Percentiles rank a stretch among this genome's conserved stretches.
phyloP scores from a whole-genome alignment of 192 early-diverging fungal genomes.

The Rhizoclosmatium sp. region DNA sequence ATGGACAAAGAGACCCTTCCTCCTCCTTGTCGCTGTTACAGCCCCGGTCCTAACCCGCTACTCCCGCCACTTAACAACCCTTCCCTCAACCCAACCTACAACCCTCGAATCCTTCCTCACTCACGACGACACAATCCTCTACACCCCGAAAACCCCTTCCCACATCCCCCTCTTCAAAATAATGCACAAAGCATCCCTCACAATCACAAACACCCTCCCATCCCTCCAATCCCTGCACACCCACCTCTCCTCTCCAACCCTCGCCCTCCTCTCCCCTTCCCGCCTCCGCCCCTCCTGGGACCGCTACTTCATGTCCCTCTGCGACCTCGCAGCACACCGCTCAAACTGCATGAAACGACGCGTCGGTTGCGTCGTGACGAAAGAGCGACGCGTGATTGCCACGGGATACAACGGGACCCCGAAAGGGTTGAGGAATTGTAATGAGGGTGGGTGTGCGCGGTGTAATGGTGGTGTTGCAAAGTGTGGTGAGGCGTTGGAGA shows the following conservation, averaged over 20 bases:
- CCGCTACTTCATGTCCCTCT: conserved; percentile 96
- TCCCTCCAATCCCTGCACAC: conserved; percentile 49
- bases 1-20: conserved; percentile 75
- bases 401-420: conserved; percentile 99
- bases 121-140: background rate
- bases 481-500: conserved; percentile 81
- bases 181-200: conserved; percentile 61
- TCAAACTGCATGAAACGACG: conserved; percentile 99
- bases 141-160: background rate
- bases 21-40: conserved; percentile 85
- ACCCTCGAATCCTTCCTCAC: background rate
- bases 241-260: conserved; percentile 6
- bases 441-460: conserved; percentile 90
- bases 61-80: conserved; percentile 24
- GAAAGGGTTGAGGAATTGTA: conserved; percentile 89
- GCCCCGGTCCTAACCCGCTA: conserved; percentile 79
- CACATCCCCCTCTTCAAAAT: background rate
- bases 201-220: conserved; percentile 65
- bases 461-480: conserved; percentile 85
- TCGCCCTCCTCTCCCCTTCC: conserved; percentile 72
- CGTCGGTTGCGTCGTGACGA: conserved; percentile 94
- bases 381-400: conserved; percentile 86
- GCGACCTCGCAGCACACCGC: conserved; percentile 86
- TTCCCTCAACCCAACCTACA: background rate
- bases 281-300: conserved; percentile 90